phyloP scores from a whole-genome alignment of 192 early-diverging fungal species.

The Coemansia sp. region DNA sequence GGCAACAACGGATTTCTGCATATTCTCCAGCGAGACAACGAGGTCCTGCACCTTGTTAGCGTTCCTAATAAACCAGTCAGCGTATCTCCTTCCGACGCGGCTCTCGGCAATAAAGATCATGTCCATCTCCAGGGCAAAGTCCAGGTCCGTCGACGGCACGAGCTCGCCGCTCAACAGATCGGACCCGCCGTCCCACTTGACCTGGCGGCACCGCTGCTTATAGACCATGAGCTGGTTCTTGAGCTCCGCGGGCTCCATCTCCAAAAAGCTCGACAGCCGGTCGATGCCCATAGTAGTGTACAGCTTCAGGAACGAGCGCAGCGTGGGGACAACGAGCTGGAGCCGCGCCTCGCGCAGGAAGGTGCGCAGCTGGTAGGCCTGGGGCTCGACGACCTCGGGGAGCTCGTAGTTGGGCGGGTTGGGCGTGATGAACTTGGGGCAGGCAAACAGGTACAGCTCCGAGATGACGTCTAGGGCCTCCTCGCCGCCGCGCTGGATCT shows the following conservation, averaged over 20 bases:
- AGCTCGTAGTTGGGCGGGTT: conserved; percentile 84
- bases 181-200: conserved; percentile 77
- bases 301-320: conserved; percentile 93
- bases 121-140: conserved; percentile 92
- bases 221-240: conserved; percentile 86
- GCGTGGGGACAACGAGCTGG: conserved; percentile 81
- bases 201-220: conserved; percentile 93
- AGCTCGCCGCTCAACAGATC: conserved; percentile 82
- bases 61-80: conserved; percentile 95
- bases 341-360: conserved; percentile 85
- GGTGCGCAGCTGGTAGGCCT: conserved; percentile 78
- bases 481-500: conserved; percentile 85
- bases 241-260: conserved; percentile 79
- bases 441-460: conserved; percentile 88
- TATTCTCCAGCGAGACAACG: conserved; percentile 39
- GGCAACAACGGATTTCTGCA: conserved; percentile 35
- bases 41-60: conserved; percentile 78
- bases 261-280: conserved; percentile 86
- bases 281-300: conserved; percentile 91
- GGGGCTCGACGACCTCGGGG: conserved; percentile 52
- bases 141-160: conserved; percentile 78
- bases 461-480: conserved; percentile 80
- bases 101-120: conserved; percentile 95
- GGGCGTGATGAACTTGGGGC: conserved; percentile 95
- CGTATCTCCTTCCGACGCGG: conserved; percentile 89